Evolutionary conservation across 1,284 basidiomycete genomes (phyloP), one percentile per base, ranked within the genome.

Genomic region (Ustilago esculenta): DNA sequence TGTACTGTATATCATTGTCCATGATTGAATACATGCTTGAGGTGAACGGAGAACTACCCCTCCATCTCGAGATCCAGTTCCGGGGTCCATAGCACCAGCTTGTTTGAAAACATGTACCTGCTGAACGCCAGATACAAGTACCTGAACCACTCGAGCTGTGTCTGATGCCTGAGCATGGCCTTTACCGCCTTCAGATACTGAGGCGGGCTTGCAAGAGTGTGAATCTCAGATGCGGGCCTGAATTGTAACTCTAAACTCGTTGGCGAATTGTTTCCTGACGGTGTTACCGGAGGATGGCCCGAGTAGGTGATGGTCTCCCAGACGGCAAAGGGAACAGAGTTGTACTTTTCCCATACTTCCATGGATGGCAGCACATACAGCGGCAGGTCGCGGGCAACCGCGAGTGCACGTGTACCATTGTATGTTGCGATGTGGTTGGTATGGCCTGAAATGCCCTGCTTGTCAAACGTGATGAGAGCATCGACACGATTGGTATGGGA

Each of bases 381-480:
- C 5, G 61, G 47, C 6, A 66, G 30, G 14, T 50, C 42, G 36
- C 46, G 49, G 1, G 70, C 89, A 37, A 82, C 74, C 10, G 59
- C 50, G 6, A 56, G 17, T 20, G 52, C 39, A 2, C 47, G 51
- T 3, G 66, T 58, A 10, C 54, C 66, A 12, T 69, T 69, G n/a
- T 87, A 86, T 18, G 94, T 84, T 0, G 92, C 89, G 53, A 86
- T 86, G 82, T 99, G 95, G 82, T 98, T 99, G 0, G 91, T 90
- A 79, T 98, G 95, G 0, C 85, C 85, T 8, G 93, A 94, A 5
- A 98, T 85, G 1, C 96, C 95, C 4, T 81, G 70, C 0, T 82
- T 67, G 83, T 99, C 95, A 76, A 98, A 98, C 0, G 95, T 97
- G 54, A 99, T 84, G 51, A 98, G 88, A 91, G 65, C 57, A 12